Conservation (phyloP, 768 basidiomycete genomes). For the Naganishia kalamii region DNA sequence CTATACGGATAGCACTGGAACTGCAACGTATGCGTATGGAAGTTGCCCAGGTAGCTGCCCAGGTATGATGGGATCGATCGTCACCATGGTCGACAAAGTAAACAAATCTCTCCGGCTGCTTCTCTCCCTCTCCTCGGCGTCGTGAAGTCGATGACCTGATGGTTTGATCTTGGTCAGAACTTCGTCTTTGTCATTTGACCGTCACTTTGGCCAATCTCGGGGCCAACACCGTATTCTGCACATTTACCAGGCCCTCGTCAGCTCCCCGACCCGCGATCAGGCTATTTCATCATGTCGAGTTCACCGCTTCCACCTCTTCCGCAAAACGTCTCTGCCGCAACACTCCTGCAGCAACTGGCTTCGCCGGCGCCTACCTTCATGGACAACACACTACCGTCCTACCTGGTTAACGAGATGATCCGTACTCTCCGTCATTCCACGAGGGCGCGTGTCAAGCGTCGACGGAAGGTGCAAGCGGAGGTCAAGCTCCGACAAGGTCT, state of each 20-base stretch:
- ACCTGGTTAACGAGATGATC: constrained; percentile 76
- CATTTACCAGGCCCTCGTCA: neutral
- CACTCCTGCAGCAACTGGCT: constrained; percentile 29
- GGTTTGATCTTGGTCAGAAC: too few relatives aligned
- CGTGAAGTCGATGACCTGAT: too few relatives aligned
- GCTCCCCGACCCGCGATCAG: neutral
- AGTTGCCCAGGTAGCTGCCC: too few relatives aligned
- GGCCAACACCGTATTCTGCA: neutral
- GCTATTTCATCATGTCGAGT: neutral
- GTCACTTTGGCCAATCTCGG: too few relatives aligned
- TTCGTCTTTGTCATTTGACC: too few relatives aligned
- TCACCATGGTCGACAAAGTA: too few relatives aligned
- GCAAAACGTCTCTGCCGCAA: constrained; percentile 4
- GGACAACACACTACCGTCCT: constrained; percentile 47
- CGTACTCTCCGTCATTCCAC: constrained; percentile 68
- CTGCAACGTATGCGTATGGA: too few relatives aligned
- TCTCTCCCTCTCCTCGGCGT: too few relatives aligned
- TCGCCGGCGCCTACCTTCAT: constrained; percentile 38
- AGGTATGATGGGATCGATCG: too few relatives aligned
- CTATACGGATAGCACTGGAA: too few relatives aligned
- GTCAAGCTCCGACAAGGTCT: constrained; percentile 63
- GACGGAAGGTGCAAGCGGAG: constrained; percentile 45
- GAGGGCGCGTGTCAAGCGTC: constrained; percentile 61
- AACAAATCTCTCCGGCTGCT: too few relatives aligned
- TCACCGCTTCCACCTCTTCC: constrained; percentile 6